Percentiles rank a stretch among this genome's conserved stretches.
phyloP scores from a whole-genome alignment of 2,329 filamentous ascomycete genomes.

The Ceratocystis harringtonii region DNA sequence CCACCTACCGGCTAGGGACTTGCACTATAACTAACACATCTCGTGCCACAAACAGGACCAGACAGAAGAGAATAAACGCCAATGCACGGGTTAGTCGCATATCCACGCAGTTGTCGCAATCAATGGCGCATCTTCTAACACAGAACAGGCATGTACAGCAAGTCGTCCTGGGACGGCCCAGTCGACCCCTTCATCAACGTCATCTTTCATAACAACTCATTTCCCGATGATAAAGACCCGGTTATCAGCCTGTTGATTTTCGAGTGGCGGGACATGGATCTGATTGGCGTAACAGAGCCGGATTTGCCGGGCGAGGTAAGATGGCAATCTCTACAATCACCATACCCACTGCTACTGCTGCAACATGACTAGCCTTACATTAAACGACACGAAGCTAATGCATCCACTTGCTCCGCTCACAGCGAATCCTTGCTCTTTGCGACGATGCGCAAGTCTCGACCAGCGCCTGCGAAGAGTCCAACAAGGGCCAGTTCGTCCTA shows the following conservation, averaged over 20 bases:
- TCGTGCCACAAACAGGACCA: conserved; percentile 34
- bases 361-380: background rate
- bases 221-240: conserved; percentile 47
- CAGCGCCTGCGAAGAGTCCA: conserved; percentile 57
- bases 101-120: background rate
- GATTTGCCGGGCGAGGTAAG: conserved; percentile 40
- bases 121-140: conserved; percentile 24
- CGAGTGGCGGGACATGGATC: conserved; percentile 74
- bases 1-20: conserved; percentile 2
- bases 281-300: conserved; percentile 55
- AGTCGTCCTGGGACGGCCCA: conserved; percentile 71
- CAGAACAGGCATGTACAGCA: conserved; percentile 70
- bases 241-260: conserved; percentile 78
- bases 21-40: background rate
- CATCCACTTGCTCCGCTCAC: conserved; percentile 9
- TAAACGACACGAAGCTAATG: conserved; percentile 28
- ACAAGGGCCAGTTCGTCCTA: conserved; percentile 74
- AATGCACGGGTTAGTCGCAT: conserved; percentile 42
- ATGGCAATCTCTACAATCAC: conserved; percentile 1
- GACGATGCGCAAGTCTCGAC: conserved; percentile 52
- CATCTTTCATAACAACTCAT: conserved; percentile 52
- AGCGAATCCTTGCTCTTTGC: conserved; percentile 47
- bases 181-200: conserved; percentile 80
- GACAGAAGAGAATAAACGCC: conserved; percentile 59
- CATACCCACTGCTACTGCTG: background rate